Evolutionary conservation across 805 yeast genomes (phyloP).

Genomic region (Brettanomyces nanus): DNA sequence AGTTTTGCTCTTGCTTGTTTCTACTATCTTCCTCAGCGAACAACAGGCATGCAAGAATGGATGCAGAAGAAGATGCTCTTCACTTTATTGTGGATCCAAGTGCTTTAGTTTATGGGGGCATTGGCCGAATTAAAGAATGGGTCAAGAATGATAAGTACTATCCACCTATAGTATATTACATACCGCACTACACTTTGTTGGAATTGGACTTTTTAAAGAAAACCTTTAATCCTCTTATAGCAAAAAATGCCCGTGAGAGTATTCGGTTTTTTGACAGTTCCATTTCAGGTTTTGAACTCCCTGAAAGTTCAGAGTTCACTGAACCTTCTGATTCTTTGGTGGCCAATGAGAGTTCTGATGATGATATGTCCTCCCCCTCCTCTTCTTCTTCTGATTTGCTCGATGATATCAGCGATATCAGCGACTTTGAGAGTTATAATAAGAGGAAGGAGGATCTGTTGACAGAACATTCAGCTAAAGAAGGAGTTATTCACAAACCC

Average conservation of each 20-base stretch:
- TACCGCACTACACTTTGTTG: slow-evolving; percentile 50
- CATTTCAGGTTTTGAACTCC: slow-evolving; percentile 9
- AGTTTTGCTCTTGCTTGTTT: not conserved
- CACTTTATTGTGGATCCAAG: slow-evolving; percentile 58
- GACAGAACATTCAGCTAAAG: too few species aligned
- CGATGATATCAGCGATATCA: slow-evolving; percentile 4
- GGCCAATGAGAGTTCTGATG: not conserved
- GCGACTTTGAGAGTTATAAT: slow-evolving; percentile 19
- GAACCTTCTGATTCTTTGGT: not conserved
- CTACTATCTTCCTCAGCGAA: not conserved
- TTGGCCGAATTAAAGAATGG: slow-evolving; percentile 64
- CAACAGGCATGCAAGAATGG: not conserved
- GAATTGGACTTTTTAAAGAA: slow-evolving; percentile 53
- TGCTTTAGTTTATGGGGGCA: slow-evolving; percentile 53
- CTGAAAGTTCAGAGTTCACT: not conserved
- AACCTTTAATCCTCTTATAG: slow-evolving; percentile 42
- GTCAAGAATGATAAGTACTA: slow-evolving; percentile 19
- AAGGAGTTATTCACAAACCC: too few species aligned
- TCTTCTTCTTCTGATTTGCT: too few species aligned
- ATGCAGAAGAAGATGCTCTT: slow-evolving; percentile 1
- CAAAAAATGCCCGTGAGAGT: slow-evolving; percentile 60
- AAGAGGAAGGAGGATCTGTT: slow-evolving; percentile 7
- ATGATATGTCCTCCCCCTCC: slow-evolving; percentile 7
- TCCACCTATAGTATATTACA: slow-evolving; percentile 32
- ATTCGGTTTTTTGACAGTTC: slow-evolving; percentile 47